Base-by-base conservation (phyloP, 257 asterid species). In the Ligustrum vulgare region DNA sequence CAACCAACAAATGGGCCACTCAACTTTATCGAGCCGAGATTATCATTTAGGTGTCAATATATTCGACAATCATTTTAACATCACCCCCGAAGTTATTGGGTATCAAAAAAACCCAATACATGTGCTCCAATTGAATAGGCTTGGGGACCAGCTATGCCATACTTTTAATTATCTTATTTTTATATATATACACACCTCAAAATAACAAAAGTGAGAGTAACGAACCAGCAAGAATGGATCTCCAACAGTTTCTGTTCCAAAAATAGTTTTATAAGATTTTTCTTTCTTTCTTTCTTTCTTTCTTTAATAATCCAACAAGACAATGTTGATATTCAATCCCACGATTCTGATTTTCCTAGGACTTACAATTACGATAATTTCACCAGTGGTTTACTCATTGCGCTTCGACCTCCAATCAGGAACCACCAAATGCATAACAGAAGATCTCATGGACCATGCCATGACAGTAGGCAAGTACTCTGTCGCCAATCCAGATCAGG, bases 381-480 rank as follows among this genome's bases (percentile, higher is more conserved):
- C 56, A 28, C 71, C 80, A 33, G 33, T 32, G 56, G 72, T 66
- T 20, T 16, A 18, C 10, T 18, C 86, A 64, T 43, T 75, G 78
- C 70, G 70, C 16, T 75, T 82, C 58, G 86, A 82, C 8, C 31
- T 82, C 37, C 22, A 33, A 0, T 75, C 86, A 2, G 86, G 86
- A 47, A 31, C 73, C 39, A 12, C 72, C 22, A 82, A 82, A 39
- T 82, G 86, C 80, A 72, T 82, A 8, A 51, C 80, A 16, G 82
- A 78, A 23, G 83, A 82, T 33, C 69, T 82, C 75, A 78, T 33
- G 67, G 22, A 20, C 39, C 66, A 60, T 6, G 58, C 86, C 64
- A 35, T 75, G 81, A 79, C 81, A 51, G 72, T 82, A 31, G 83
- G 81, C 37, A 82, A 79, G 70, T 82, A 71, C 75, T 32, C 65